phyloP scores from a whole-genome alignment of 805 yeast species.

The Cyberlindnera mrakii region DNA sequence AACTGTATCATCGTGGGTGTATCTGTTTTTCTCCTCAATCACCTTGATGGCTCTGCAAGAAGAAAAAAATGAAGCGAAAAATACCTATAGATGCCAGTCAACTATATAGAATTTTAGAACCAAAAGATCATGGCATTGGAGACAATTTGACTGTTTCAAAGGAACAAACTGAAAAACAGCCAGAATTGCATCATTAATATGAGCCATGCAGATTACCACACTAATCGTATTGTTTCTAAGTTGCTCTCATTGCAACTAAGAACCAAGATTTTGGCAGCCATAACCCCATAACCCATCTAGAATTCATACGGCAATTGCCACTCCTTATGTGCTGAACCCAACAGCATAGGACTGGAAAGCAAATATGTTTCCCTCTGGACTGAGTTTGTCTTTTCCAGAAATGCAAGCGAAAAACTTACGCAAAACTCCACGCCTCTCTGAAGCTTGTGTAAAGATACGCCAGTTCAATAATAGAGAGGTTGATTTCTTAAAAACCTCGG shows the following conservation, averaged over 20 bases:
- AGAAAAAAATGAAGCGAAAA: too few species aligned
- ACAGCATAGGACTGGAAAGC: constrained; percentile 37
- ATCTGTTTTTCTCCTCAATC: constrained; percentile 39
- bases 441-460: constrained; percentile 25
- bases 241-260: constrained; percentile 34
- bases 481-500: constrained; percentile 7
- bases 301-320: constrained; percentile 30
- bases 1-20: constrained; percentile 24
- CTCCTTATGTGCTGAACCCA: constrained; percentile 44
- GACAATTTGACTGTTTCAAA: constrained; percentile 37
- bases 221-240: constrained; percentile 34
- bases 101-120: too few species aligned
- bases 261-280: constrained; percentile 34
- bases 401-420: constrained; percentile 47
- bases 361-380: constrained; percentile 39
- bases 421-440: constrained; percentile 51
- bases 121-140: constrained; percentile 20
- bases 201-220: constrained; percentile 40
- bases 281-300: constrained; percentile 29
- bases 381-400: constrained; percentile 44
- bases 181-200: constrained; percentile 28
- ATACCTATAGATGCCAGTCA: too few species aligned
- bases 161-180: constrained; percentile 42
- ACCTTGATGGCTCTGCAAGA: constrained; percentile 40
- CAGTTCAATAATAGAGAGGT: constrained; percentile 23